Base-by-base conservation (phyloP, 1,139 yeast species). In the Schwanniomyces etchellsii region DNA sequence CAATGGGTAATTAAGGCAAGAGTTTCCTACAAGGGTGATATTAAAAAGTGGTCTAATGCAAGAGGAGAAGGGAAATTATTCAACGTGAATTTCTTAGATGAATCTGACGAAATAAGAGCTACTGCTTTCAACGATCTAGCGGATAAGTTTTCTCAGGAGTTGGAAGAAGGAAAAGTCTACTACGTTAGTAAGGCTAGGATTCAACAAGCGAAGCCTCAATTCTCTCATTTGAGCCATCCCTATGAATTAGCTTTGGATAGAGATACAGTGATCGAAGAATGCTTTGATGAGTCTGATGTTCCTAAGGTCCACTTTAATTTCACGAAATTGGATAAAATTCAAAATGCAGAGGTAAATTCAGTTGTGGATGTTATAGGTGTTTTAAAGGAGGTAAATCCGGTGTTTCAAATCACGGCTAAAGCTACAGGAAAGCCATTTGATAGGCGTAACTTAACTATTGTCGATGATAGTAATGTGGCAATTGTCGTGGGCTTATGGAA, bases 61-160 rank as follows among this genome's bases (percentile, higher is more conserved):
- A 73, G 80, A 47, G 95, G 96, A 37, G 88, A 82, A 42, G 98
- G 98, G 32, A 84, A 85, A 54, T 70, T 93, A 37, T 86, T 93
- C 63, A 82, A 82, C 45, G 86, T 86, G 25, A 85, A 88, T 44
- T 77, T 93, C 42, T 63, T 89, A 40, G 99, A 93, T 52, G 95
- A 93, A 52, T 82, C 96, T 5, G 96, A 94, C 47, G 98, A 91
- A 61, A 93, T 93, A 46, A 75, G 94, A 48, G 97, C 95, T 11
- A 88, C 97, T 5, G 96, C 94, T 3, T 93, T 93, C 58, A 85
- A 84, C 52, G 93, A 86, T 27, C 72, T 75, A 42, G 96, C 93
- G 5, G 95, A 84, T 38, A 77, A 75, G 49, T 81, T 74, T 48
- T 81, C 74, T 57, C 82, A 81, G 43, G 49, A 77, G 28, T 64